Evolutionary conservation across 768 basidiomycete species (phyloP), one percentile per base, ranked within the genome.

Genomic region (Pisolithus orientalis): DNA sequence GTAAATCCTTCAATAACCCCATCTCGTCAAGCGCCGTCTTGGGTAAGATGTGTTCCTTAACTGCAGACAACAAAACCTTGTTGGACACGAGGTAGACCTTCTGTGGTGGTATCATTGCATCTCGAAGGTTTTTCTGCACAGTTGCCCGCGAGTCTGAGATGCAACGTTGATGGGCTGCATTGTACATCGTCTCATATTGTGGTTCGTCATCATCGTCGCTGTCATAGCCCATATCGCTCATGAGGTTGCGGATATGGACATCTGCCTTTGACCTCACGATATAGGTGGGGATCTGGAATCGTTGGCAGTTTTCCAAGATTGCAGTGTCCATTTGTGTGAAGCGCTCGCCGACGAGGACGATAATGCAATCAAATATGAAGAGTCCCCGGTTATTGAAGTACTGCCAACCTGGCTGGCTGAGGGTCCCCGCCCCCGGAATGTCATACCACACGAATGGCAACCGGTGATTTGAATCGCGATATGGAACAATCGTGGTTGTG

Each of bases 261-360:
- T 64, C 60, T 11, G 66, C 53, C 49, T 66, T 62, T 5, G 64
- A 64, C 25, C 64, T 61, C 37, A 64, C 63, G 37, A 65, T 62
- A 48, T 59, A 59, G n/a, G 52, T 52, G 17, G 65, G 63, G 44
- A 66, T 67, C 17, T 57, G 53, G 52, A 54, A 62, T 11, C 52
- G 57, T 14, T 43, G 47, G 49, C 61, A 62, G 40, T 58, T 61
- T 28, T 50, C 46, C 38, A 67, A 53, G 44, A 67, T 61, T 4
- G 64, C 61, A 27, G 59, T 49, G 48, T 64, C 65, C 10, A 61
- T 64, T 47, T 48, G 47, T 8, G 61, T 61, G 51, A 67, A 60
- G 24, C 65, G 61, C 45, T 57, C 52, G 49, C 57, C 58, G 49
- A 61, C 56, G 32, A 65, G 49, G 29, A 65, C 46, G 17, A 47